Conservation (phyloP, 768 basidiomycete species). For the Mycena haematopus region DNA sequence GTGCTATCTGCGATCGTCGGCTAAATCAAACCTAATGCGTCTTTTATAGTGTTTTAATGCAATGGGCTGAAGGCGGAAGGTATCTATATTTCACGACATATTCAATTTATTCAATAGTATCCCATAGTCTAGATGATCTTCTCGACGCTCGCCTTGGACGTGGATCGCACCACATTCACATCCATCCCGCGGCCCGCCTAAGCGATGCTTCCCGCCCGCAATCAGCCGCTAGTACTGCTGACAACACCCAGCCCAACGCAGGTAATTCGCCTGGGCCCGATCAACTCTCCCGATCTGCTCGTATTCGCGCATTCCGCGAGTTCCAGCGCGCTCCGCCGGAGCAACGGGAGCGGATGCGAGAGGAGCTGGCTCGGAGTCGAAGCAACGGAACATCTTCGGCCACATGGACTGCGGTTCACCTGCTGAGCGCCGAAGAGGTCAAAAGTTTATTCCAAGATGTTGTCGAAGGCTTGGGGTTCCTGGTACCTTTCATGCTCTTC, state of each 20-base stretch:
- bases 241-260: slow-evolving; percentile 31
- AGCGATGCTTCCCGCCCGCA: slow-evolving; percentile 27
- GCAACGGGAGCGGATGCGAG: slow-evolving; percentile 66
- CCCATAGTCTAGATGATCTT: slow-evolving; percentile 76
- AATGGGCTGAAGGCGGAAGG: slow-evolving; percentile 92
- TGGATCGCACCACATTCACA: slow-evolving; percentile 54
- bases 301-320: slow-evolving; percentile 78
- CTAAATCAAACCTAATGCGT: not conserved
- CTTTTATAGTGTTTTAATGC: slow-evolving; percentile 77
- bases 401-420: slow-evolving; percentile 79
- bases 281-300: slow-evolving; percentile 64
- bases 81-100: slow-evolving; percentile 26
- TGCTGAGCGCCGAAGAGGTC: slow-evolving; percentile 86
- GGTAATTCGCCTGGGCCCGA: slow-evolving; percentile 36
- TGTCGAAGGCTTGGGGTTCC: slow-evolving; percentile 83
- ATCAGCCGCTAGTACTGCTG: slow-evolving; percentile 5
- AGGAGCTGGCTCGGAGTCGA: slow-evolving; percentile 49
- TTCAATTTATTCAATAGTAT: slow-evolving; percentile 7
- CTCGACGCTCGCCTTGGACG: slow-evolving; percentile 82
- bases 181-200: slow-evolving; percentile 47
- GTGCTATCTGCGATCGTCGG: slow-evolving; percentile 32
- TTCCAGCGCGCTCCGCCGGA: slow-evolving; percentile 69
- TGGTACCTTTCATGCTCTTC: slow-evolving; percentile 55
- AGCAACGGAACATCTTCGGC: slow-evolving; percentile 26
- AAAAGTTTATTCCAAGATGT: slow-evolving; percentile 83